Evolutionary conservation across 345 rosid species (phyloP).

Genomic region (Hibiscus syriacus): DNA sequence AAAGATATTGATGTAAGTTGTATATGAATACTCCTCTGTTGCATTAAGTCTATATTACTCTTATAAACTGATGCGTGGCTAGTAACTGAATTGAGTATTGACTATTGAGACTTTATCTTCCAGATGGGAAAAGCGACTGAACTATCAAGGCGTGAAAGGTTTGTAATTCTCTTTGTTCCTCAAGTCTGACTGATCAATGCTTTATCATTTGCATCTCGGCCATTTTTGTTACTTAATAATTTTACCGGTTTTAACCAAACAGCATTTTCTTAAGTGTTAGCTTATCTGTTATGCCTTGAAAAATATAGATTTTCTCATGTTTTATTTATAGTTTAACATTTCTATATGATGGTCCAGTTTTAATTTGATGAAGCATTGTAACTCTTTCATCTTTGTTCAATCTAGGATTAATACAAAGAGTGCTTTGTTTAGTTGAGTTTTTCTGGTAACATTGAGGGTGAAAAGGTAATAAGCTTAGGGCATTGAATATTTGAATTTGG

Average conservation of each 20-base stretch:
- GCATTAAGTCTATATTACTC: not conserved
- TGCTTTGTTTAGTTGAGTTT: not conserved
- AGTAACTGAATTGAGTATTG: not conserved
- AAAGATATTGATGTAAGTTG: constrained; percentile 53
- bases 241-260: not conserved
- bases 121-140: constrained; percentile 76
- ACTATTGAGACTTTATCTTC: constrained; percentile 5
- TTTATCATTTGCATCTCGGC: not conserved
- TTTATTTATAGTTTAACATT: not conserved
- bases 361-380: not conserved
- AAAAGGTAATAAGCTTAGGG: not conserved
- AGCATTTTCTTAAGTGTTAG: not conserved
- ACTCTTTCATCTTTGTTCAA: not conserved
- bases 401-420: not conserved
- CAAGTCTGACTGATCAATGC: constrained; percentile 4
- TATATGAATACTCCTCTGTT: not conserved
- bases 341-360: not conserved
- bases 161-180: constrained; percentile 13
- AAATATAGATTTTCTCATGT: not conserved
- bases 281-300: not conserved
- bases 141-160: constrained; percentile 99
- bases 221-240: not conserved
- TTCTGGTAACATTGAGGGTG: not conserved
- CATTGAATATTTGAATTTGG: not conserved
- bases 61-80: not conserved